phyloP scores from a whole-genome alignment of 2,329 filamentous ascomycete genomes.

The Achaetomium macrosporum region DNA sequence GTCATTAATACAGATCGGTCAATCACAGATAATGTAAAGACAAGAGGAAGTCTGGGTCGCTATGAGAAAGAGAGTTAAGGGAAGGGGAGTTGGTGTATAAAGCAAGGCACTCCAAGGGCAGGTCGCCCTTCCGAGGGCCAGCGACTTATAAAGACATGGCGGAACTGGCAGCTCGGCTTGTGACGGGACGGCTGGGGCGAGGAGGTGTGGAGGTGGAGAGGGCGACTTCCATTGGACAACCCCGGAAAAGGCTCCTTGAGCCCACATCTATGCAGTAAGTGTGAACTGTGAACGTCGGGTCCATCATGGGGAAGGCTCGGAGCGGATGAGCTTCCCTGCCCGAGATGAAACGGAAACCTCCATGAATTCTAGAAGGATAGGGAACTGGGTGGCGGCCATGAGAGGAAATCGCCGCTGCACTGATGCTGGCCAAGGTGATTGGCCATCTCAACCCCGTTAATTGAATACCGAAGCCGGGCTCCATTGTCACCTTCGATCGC shows the following conservation, averaged over 20 bases:
- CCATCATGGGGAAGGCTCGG: background rate
- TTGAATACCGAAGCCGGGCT: background rate
- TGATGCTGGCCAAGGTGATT: background rate
- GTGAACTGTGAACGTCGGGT: background rate
- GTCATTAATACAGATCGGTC: background rate
- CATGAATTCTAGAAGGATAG: too few relatives aligned
- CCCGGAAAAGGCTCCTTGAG: background rate
- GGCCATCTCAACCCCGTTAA: background rate
- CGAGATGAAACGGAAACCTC: too few relatives aligned
- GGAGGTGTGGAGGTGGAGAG: slow-evolving; percentile 10
- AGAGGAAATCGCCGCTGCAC: too few relatives aligned
- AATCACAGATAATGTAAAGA: background rate
- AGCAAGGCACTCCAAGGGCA: slow-evolving; percentile 2
- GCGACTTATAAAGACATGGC: slow-evolving; percentile 16
- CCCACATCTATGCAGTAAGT: background rate
- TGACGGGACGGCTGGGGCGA: slow-evolving; percentile 19
- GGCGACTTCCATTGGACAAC: background rate
- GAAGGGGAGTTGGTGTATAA: background rate
- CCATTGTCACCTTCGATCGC: background rate
- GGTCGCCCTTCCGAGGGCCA: slow-evolving; percentile 11
- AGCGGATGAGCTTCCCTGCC: background rate
- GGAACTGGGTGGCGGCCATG: too few relatives aligned
- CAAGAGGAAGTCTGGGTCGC: background rate
- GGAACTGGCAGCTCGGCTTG: slow-evolving; percentile 22
- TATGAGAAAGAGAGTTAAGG: background rate